Base-by-base conservation (phyloP, 805 yeast species). In the Kodamaea neixiangensis region DNA sequence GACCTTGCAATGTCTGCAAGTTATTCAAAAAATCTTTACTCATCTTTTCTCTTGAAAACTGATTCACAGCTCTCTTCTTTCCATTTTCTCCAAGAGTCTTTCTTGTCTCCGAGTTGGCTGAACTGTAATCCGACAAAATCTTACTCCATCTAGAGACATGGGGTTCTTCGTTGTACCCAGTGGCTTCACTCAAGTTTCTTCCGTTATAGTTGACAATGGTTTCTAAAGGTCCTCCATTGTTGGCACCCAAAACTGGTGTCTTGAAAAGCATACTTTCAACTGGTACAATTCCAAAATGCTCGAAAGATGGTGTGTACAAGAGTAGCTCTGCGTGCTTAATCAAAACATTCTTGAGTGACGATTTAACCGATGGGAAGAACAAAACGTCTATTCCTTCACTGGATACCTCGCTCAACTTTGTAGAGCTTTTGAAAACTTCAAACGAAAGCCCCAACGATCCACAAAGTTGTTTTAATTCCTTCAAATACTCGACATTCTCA, bases 201-300 rank as follows among this genome's bases (percentile, higher is more conserved):
- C 66, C 69, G 25, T 55, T 56, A 55, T 55, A 72, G 49, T 65
- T 58, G 7, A 73, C 75, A 7, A 87, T 72, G 0, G 97, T 86
- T 64, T 94, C 99, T 33, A 85, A 68, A 0, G 99, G 99, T 0
- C 99, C 99, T 21, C 99, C 99, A 37, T 83, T 83, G 61, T 88
- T 83, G 4, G 86, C 85, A 0, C 97, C 97, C 47, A 94, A 70
- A 0, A 92, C 97, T 0, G 96, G 90, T 0, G 86, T 85, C 22
- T 88, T 86, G 51, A 81, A 76, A 44, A 86, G 77, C 97, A 94
- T 92, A 10, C 97, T 92, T 65, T 94, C 99, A 13, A 94, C 76
- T 1, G 99, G 99, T 7, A 94, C 99, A 56, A 94, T 94, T 11
- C 99, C 99, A 64, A 94, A 94, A 70, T 94, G 99, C 67, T 94